A percentile compares a stretch with the other conserved stretches of the same genome.
These are phyloP conservation scores for Podospora tetraspora DNA, from an alignment of 495 filamentous ascomycete species.

Conservation along the genomic window DNA sequence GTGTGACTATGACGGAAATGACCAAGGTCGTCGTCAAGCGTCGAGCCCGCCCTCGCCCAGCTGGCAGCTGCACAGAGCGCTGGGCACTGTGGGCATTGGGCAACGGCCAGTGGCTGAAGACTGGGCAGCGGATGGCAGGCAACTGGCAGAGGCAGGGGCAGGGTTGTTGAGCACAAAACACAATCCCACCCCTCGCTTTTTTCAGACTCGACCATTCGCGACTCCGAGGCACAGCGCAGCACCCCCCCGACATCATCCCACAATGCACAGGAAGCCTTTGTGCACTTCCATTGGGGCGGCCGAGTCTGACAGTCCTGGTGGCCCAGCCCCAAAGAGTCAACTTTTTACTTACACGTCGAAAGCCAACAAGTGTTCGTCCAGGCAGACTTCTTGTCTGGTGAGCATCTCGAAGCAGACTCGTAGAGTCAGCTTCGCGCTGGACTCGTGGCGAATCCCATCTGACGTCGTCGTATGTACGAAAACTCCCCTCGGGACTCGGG, in stretches of 20 bases:
- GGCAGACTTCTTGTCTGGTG: background rate
- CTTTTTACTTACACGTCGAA: background rate
- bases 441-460: background rate
- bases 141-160: conserved; percentile 6
- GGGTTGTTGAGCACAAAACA: background rate
- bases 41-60: conserved; percentile 1
- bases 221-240: conserved; percentile 6
- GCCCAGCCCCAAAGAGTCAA: too few relatives aligned
- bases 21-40: conserved; percentile 21
- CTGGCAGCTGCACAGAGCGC: background rate
- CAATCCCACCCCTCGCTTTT: background rate
- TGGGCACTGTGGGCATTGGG: background rate
- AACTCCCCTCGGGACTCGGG: background rate
- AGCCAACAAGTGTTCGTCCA: background rate
- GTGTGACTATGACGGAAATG: conserved; percentile 31
- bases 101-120: background rate
- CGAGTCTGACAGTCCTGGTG: background rate
- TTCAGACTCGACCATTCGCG: background rate
- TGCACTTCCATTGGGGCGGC: background rate
- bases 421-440: background rate
- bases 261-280: background rate
- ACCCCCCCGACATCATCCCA: background rate
- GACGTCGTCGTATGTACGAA: background rate
- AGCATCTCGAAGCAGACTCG: background rate
- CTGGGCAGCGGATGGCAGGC: background rate